Evolutionary conservation across 768 basidiomycete species (phyloP), one percentile per base, ranked within the genome.

Genomic region (Cyclocybe aegerita): DNA sequence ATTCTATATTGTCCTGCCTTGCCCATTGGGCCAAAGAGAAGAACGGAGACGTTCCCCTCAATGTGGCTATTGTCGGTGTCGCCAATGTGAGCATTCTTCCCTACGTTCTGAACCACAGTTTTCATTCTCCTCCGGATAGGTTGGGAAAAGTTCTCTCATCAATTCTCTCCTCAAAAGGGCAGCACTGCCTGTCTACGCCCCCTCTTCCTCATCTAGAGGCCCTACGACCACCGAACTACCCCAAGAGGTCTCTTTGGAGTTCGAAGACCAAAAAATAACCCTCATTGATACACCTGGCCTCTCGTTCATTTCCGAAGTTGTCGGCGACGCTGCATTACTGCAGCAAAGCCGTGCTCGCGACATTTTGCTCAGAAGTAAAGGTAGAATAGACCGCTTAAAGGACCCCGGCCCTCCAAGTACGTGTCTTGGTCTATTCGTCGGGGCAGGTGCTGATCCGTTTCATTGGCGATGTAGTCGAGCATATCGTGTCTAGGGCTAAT

Each of bases 281-380:
- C 59, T 95, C 49, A 83, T 94, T 59, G 94, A 97, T 65, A 96
- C 91, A 0, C 94, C 94, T 31, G 94, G 94, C n/a, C 69, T 93
- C 57, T 75, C 80, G 44, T 85, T 82, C 77, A 64, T 67, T 14
- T 49, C 65, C 2, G 71, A 73, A 14, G 67, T 72, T 11, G 62
- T 72, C 15, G 68, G 64, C 9, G 77, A 75, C 32, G 71, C 72
- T 29, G 36, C 54, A 9, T 50, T 57, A 11, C 43, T 52, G 15
- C 72, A 72, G 30, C 62, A 62, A n/a, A 55, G 60, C 55, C 76
- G 82, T 33, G 78, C 82, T 4, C 80, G 78, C 14, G 94, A 97
- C 61, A 80, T 93, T 47, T 67, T 96, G n/a, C 63, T 89, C 56
- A 79, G 93, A 42, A 86, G 80, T 62, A 79, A 85, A 56, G 94